Evolutionary conservation across 768 basidiomycete species (phyloP).

Genomic region (Gloeopeniophorella convolvens): DNA sequence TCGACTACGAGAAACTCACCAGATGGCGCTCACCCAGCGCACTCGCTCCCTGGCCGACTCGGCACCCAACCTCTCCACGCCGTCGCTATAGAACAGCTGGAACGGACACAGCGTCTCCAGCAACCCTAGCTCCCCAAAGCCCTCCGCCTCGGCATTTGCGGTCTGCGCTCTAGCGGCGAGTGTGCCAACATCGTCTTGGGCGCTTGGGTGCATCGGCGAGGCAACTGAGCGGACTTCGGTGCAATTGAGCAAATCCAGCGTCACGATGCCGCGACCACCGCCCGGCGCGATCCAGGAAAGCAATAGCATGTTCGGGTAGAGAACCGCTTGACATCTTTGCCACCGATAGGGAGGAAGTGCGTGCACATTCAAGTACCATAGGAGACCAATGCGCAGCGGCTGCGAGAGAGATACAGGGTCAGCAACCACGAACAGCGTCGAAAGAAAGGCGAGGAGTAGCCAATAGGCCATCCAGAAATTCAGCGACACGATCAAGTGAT

Average conservation of each 20-base stretch:
- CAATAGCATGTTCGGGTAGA: conserved; percentile 78
- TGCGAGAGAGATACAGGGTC: conserved; percentile 28
- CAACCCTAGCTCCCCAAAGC: conserved; percentile 37
- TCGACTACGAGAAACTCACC: conserved; percentile 40
- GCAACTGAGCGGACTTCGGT: conserved; percentile 79
- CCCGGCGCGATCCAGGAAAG: conserved; percentile 84
- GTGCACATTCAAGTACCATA: conserved; percentile 95
- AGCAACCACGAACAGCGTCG: conserved; percentile 15
- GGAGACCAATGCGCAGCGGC: conserved; percentile 78
- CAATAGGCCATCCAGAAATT: background rate
- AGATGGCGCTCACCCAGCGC: conserved; percentile 87
- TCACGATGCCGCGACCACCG: conserved; percentile 80
- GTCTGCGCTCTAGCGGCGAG: conserved; percentile 67
- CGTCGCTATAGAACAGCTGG: conserved; percentile 85
- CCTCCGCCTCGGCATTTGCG: conserved; percentile 32
- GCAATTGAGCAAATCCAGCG: conserved; percentile 81
- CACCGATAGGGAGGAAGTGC: conserved; percentile 69
- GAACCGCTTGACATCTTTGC: conserved; percentile 75
- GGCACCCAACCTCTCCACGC: conserved; percentile 82
- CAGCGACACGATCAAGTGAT: conserved; percentile 4
- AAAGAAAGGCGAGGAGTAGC: background rate
- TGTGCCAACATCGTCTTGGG: conserved; percentile 82
- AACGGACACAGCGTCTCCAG: conserved; percentile 82
- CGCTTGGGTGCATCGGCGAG: conserved; percentile 73
- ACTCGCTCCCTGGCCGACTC: conserved; percentile 83